Evolutionary conservation across 805 yeast species (phyloP).

Genomic region (Scheffersomyces amazonensis): DNA sequence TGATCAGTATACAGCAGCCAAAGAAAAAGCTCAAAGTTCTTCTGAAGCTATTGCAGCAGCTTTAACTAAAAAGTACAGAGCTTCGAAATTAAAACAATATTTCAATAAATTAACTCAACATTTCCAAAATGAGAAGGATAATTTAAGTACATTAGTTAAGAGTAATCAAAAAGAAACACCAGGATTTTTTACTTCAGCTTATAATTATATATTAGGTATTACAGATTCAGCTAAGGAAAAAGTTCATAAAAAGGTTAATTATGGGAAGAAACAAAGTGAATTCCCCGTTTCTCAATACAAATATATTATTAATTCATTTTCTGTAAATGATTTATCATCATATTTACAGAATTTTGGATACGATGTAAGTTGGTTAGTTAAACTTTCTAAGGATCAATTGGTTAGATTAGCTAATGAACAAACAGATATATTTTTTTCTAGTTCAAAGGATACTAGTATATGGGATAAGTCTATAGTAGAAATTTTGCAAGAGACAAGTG

Average conservation of each 20-base stretch:
- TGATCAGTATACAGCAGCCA: neutral
- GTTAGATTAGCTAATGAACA: slow-evolving; percentile 37
- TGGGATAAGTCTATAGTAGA: slow-evolving; percentile 16
- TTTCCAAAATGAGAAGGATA: neutral
- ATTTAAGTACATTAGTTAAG: slow-evolving; percentile 10
- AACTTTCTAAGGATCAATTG: slow-evolving; percentile 29
- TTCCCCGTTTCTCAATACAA: slow-evolving; percentile 4
- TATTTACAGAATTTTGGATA: slow-evolving; percentile 45
- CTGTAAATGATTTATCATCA: slow-evolving; percentile 38
- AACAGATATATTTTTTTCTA: slow-evolving; percentile 29
- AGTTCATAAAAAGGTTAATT: neutral
- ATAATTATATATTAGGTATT: neutral
- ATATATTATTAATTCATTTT: slow-evolving; percentile 35
- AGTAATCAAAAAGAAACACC: slow-evolving; percentile 5
- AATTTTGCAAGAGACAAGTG: slow-evolving; percentile 9
- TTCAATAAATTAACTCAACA: neutral
- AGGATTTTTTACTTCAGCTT: neutral
- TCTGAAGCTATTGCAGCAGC: neutral
- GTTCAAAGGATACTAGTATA: slow-evolving; percentile 1
- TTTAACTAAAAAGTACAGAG: neutral
- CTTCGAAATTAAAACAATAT: neutral
- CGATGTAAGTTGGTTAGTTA: slow-evolving; percentile 16
- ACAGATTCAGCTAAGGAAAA: neutral
- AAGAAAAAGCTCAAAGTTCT: neutral
- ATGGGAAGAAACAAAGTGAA: too few relatives aligned